Evolutionary conservation across 345 rosid genomes (phyloP).

Genomic region (Geranium brycei): DNA sequence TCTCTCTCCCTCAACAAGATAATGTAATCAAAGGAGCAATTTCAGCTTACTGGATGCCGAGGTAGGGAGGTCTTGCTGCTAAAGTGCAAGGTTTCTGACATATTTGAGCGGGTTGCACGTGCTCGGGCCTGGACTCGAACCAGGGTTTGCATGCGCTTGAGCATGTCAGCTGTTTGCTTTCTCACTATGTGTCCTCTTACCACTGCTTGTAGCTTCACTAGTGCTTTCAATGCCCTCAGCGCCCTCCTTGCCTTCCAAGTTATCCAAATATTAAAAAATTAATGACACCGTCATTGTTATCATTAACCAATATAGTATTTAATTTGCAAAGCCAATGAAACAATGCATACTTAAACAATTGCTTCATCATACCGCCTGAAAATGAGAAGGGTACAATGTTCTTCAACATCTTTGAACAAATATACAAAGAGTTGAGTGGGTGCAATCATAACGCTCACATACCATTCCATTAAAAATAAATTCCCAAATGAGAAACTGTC

Average conservation of each 20-base stretch:
- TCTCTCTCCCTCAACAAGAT: no score
- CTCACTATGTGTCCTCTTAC: slow-evolving; percentile 89
- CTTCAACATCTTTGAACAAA: no score
- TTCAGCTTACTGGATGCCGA: slow-evolving; percentile 31
- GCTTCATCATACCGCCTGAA: no score
- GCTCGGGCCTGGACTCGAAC: slow-evolving; percentile 66
- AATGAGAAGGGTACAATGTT: no score
- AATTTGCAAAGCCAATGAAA: not conserved
- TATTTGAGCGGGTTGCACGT: slow-evolving; percentile 42
- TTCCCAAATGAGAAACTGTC: not conserved
- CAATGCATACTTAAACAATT: not conserved
- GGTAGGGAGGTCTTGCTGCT: slow-evolving; percentile 35
- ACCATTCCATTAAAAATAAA: not conserved
- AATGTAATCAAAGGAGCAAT: not conserved
- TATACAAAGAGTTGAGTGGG: not conserved
- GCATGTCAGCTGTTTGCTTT: slow-evolving; percentile 71
- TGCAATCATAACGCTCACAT: not conserved
- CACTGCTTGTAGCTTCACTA: slow-evolving; percentile 92
- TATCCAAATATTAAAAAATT: slow-evolving; percentile 3
- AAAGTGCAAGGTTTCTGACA: slow-evolving; percentile 44
- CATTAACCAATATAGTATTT: not conserved
- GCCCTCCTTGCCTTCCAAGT: slow-evolving; percentile 74
- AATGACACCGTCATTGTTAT: not conserved
- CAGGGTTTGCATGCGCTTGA: slow-evolving; percentile 75
- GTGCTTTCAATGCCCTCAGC: slow-evolving; percentile 68